Base-by-base conservation (phyloP, 2,329 filamentous ascomycete species). In the Calonectria leucothoes region DNA sequence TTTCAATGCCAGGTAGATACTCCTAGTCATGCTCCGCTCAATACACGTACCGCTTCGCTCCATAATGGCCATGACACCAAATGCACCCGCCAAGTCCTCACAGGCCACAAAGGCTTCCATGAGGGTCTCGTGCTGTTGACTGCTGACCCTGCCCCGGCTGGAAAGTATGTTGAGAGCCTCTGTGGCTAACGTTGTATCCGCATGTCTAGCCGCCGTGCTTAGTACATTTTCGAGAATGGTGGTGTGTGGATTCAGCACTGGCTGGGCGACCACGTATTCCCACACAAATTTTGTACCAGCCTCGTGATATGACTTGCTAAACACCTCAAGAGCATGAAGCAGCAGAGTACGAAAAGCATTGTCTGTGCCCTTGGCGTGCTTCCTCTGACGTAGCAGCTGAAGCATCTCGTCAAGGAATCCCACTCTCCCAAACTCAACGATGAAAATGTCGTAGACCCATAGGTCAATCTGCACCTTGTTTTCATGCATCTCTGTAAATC, bases 361-460 rank as follows among this genome's bases (percentile, higher is more conserved):
- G 42, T 86, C 83, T 45, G 87, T 83, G 31, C 79, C 76, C 7
- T 76, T 74, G n/a, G 80, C 64, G 31, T 77, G 76, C 72, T 81
- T 84, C 31, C 93, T 90, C 73, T 90, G 87, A 66, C 90, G 88
- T 75, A 97, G 87, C 31, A 98, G 85, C 55, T 89, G 86, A 73
- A 96, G 87, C 15, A 95, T 93, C 81, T 97, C 95, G 68, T 97
- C 94, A 39, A 95, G 86, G 82, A 97, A 95, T 8, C 91, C 91
- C 51, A 90, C 87, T 72, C 94, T 92, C 55, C 92, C 92, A 51
- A 98, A 89, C 25, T 91, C 90, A 81, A 94, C 94, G 69, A 95
- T 89, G 67, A 96, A 92, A 73, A 96, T 89, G 79, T 96, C 94
- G 80, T 93, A 93, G 10, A 98, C 87, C 95, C 95, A 98, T 0